Evolutionary conservation across 257 asterid species (phyloP), one percentile per base, ranked within the genome.

Genomic region (Phtheirospermum japonicum): DNA sequence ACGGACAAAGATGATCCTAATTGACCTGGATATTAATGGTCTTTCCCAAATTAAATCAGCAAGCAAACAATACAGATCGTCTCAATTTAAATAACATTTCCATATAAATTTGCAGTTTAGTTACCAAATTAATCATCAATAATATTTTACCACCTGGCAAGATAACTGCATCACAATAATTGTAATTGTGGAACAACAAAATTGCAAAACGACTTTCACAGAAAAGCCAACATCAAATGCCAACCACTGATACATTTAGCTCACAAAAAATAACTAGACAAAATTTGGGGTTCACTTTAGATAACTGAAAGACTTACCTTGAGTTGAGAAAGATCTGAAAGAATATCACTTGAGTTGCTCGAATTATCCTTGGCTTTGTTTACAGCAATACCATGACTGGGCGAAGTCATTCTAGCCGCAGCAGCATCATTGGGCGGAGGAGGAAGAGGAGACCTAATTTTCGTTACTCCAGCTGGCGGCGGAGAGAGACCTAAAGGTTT

Each of bases 371-470:
- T 64, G 60, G 80, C 55, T 40, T 57, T 87, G 66, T 75, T 75
- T 17, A 45, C 57, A 64, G 69, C 64, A 65, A 56, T 46, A 36
- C 60, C 76, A 51, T 61, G 75, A 65, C 57, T 28, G 16, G 72
- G 16, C 26, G 81, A 73, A 34, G 81, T 66, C 56, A 75, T 76
- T 71, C 82, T 80, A 70, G 75, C 70, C 70, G 67, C 63, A 28
- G 52, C 52, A 45, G 80, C 73, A 75, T 85, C 96, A 72, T 86
- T 83, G 33, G 98, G 97, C n/a, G 97, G 98, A n/a, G 95, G 97
- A 48, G 90, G 97, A 70, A 92, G 95, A 63, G 95, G 86, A 61
- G 97, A 84, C 78, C 95, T 83, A 64, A 89, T 78, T 76, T 83
- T 89, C 50, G 53, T 74, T 9, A 82, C 81, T 13, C 83, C 95